Evolutionary conservation across 1,284 basidiomycete genomes (phyloP), one percentile per base, ranked within the genome.

Genomic region (Cryptococcus sp.): DNA sequence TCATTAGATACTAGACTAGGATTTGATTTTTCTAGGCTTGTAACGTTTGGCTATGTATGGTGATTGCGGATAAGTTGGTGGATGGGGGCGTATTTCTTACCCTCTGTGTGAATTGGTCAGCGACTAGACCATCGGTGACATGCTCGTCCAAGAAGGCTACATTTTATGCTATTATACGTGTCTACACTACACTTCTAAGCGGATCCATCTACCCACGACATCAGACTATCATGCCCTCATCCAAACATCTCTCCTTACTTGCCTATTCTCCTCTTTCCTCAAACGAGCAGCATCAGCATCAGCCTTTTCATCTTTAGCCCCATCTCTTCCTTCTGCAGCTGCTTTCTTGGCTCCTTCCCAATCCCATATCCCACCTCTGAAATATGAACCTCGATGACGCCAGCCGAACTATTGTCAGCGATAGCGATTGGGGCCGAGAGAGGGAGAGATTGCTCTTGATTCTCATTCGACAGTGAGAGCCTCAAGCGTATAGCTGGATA

Each of bases 1-100:
- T 55, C 75, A 76, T 72, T 76, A 75, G n/a, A n/a, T n/a, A n/a
- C n/a, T n/a, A n/a, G 69, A 54, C 62, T 37, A n/a, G n/a, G n/a
- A n/a, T n/a, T n/a, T n/a, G n/a, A n/a, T n/a, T n/a, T n/a, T n/a
- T n/a, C n/a, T n/a, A n/a, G n/a, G n/a, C n/a, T n/a, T n/a, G n/a
- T n/a, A n/a, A n/a, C n/a, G n/a, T 37, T 55, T 59, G 45, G 41
- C 37, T 19, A 19, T 25, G 25, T 22, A 37, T 45, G 48, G n/a
- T n/a, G n/a, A n/a, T n/a, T n/a, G n/a, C n/a, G n/a, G n/a, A 22
- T 46, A 13, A 37, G 10, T 41, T 39, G 18, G 11, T 46, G 41
- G 41, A 43, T 19, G 41, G 19, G 41, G 37, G 22, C 22, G 22
- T 45, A n/a, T n/a, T n/a, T n/a, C n/a, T n/a, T n/a, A n/a, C n/a